A percentile compares a stretch with the other conserved stretches of the same genome.
These are phyloP conservation scores for Colletotrichum zoysiae DNA, from an alignment of 2,329 filamentous ascomycete species.

Conservation along the genomic window DNA sequence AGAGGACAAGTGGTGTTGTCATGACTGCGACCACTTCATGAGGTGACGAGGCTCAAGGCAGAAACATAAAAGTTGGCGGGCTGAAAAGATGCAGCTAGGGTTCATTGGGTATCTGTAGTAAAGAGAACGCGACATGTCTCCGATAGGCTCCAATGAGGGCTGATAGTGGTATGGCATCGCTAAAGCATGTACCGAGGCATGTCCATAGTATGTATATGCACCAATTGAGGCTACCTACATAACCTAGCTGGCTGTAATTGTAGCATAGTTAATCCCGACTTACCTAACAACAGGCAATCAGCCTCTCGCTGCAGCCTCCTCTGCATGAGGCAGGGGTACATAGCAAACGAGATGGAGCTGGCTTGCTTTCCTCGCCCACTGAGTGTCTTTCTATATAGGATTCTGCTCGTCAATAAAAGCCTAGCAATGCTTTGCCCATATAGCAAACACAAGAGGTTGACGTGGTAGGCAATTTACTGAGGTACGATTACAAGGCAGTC, in stretches of 20 bases:
- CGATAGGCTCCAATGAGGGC: neutral
- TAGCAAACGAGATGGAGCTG: too few relatives aligned
- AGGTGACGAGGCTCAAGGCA: neutral
- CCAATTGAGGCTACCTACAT: neutral
- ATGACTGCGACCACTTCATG: constrained; percentile 5
- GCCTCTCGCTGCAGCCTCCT: neutral
- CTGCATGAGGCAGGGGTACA: neutral
- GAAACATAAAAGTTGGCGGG: neutral
- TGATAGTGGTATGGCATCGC: neutral
- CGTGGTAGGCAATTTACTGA: too few relatives aligned
- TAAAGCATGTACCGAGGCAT: too few relatives aligned
- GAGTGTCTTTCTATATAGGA: neutral
- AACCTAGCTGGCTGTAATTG: neutral
- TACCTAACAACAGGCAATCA: neutral
- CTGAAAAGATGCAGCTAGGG: neutral
- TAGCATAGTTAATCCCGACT: neutral
- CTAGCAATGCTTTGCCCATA: neutral
- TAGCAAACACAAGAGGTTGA: neutral
- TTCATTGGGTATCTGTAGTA: neutral
- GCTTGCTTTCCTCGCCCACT: neutral
- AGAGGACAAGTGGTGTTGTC: constrained; percentile 12
- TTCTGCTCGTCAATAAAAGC: neutral
- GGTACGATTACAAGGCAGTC: too few relatives aligned
- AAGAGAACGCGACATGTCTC: neutral
- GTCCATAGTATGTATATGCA: neutral